Evolutionary conservation across 345 rosid species (phyloP), one percentile per base, ranked within the genome.

Genomic region (Viola odorata): DNA sequence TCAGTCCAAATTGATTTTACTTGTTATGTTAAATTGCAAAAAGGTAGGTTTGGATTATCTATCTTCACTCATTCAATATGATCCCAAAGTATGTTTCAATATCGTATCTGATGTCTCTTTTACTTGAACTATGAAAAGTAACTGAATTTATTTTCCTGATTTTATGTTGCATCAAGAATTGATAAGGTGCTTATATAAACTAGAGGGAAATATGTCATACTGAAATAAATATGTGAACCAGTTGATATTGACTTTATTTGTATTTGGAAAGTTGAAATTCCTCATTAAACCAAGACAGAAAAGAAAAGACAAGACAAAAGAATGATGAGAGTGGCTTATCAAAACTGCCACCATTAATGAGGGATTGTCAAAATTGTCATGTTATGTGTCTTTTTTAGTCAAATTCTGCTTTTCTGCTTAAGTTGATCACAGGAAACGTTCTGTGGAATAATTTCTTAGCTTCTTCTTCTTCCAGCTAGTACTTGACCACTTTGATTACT

Each of bases 241-340:
- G 37, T 15, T 37, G 15, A 36, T 50, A 48, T 42, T 58, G 58
- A 69, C 50, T 50, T 12, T 37, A 23, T 23, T 23, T 23, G 37
- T 37, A 54, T 57, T 36, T 68, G 62, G 54, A 14, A 15, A 60
- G 32, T 41, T 54, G 53, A 64, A 53, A 12, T 32, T 11, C 45
- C 55, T 50, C 40, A 36, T 58, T 8, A 41, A 54, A 59, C 37
- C 44, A 51, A 52, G 61, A 8, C 1, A 23, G 36, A 23, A 38
- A 37, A 7, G 36, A 11, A 54, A 44, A 50, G 23, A 37, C 44
- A 36, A 38, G 45, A 12, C 32, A 0, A 23, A 23, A 23, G 32
- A 23, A 23, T 23, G 32, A 23, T 23, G 32, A 16, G 12, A 7
- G 37, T 10, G n/a, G 52, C 57, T 51, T 37, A 36, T 49, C 69